Conservation (phyloP, 2,329 filamentous ascomycete genomes). For the Pyricularia grisea region DNA sequence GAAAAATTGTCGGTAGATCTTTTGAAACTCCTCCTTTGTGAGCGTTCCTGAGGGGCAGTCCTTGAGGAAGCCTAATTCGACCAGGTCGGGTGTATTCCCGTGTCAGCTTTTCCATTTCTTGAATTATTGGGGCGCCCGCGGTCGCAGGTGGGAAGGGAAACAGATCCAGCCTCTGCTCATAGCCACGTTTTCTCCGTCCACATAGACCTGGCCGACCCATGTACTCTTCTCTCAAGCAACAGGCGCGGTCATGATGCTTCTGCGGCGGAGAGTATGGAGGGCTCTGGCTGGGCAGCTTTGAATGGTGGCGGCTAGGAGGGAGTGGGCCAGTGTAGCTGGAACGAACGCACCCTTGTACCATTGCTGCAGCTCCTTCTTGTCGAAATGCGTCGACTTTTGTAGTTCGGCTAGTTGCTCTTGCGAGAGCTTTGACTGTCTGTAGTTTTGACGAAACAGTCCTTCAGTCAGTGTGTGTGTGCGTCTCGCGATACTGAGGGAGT, state of each 20-base stretch:
- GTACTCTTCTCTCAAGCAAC: no score
- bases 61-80: slow-evolving; percentile 75
- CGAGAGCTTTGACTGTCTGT: slow-evolving; percentile 94
- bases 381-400: slow-evolving; percentile 95
- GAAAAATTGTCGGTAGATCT: slow-evolving; percentile 99
- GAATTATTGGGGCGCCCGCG: background rate
- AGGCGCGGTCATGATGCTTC: no score
- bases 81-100: background rate
- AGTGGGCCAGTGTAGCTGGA: slow-evolving; percentile 1
- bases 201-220: no score
- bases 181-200: no score
- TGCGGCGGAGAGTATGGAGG: no score
- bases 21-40: slow-evolving; percentile 97
- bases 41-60: slow-evolving; percentile 96
- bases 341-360: slow-evolving; percentile 87
- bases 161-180: background rate
- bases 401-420: slow-evolving; percentile 92
- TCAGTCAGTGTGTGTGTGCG: background rate
- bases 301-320: background rate
- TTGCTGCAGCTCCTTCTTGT: slow-evolving; percentile 99
- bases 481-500: background rate
- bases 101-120: background rate
- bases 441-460: background rate
- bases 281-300: background rate
- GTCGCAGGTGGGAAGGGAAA: background rate